Evolutionary conservation across 345 rosid species (phyloP).

Genomic region (Moricandia arvensis): DNA sequence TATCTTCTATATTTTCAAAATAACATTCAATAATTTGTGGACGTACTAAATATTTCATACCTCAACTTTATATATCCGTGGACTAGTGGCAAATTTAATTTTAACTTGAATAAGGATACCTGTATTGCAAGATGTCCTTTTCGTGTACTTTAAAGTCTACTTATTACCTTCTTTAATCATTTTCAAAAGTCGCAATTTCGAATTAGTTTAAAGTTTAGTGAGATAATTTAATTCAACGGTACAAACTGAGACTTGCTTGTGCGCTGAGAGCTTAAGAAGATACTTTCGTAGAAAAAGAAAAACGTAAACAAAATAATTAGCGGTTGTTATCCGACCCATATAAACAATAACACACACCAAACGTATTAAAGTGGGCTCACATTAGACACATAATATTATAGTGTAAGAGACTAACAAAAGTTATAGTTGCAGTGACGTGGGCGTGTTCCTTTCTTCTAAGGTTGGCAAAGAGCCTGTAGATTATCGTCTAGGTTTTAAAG

Average conservation of each 20-base stretch:
- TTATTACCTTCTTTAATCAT: conserved; percentile 22
- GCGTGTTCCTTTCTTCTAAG: background rate
- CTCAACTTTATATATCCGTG: conserved; percentile 13
- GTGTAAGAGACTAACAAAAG: background rate
- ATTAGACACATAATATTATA: conserved; percentile 4
- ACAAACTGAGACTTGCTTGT: conserved; percentile 27
- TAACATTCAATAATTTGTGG: conserved; percentile 20
- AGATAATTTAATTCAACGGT: conserved; percentile 18
- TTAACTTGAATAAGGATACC: background rate
- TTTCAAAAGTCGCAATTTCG: background rate
- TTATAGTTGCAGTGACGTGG: background rate
- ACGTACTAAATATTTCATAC: conserved; percentile 7
- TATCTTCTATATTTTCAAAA: background rate
- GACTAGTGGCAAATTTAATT: conserved; percentile 19
- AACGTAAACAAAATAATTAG: conserved; percentile 10
- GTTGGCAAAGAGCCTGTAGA: conserved; percentile 6
- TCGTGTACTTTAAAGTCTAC: conserved; percentile 32
- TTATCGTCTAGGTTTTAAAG: conserved; percentile 7
- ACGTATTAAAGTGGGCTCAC: conserved; percentile 25
- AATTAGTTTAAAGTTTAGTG: conserved; percentile 12
- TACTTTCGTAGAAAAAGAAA: background rate
- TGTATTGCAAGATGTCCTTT: conserved; percentile 22
- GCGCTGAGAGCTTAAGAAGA: background rate
- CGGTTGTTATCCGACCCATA: conserved; percentile 8
- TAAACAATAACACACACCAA: conserved; percentile 20